These are phyloP conservation scores for Paramecium pentaurelia DNA, from an alignment of 73 alveolate genomes.

Conservation along the genomic window DNA sequence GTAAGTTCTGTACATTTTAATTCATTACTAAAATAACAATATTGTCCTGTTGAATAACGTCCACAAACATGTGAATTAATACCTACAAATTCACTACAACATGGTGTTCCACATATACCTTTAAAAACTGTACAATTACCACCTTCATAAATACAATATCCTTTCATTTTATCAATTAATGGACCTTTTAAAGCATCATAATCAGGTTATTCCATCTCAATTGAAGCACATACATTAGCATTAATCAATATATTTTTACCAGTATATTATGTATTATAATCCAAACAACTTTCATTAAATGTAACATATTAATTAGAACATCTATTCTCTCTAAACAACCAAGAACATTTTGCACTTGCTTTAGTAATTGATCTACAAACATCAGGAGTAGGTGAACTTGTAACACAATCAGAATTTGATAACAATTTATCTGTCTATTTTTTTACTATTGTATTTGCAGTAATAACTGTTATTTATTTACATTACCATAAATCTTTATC, in stretches of 20 bases:
- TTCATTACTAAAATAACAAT: constrained; percentile 25
- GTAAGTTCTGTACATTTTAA: constrained; percentile 1
- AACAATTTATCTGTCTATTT: neutral
- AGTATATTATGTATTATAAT: neutral
- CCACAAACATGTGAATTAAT: constrained; percentile 31
- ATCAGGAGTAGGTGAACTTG: constrained; percentile 21
- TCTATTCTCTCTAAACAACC: neutral
- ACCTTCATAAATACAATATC: neutral
- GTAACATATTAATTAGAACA: neutral
- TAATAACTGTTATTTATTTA: neutral
- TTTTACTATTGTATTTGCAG: neutral
- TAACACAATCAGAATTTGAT: neutral
- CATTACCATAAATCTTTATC: neutral
- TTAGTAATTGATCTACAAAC: constrained; percentile 24
- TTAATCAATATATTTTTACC: neutral
- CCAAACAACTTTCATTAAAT: constrained; percentile 6
- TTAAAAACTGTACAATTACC: neutral
- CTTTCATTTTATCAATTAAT: neutral
- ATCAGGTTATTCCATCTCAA: neutral
- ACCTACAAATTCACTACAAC: neutral
- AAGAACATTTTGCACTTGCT: constrained; percentile 3
- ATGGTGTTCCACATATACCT: neutral
- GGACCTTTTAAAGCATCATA: neutral
- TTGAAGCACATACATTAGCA: constrained; percentile 37
- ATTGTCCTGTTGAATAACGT: neutral